Conservation (phyloP, 2,329 filamentous ascomycete genomes). For the Juglanconis sp. region DNA sequence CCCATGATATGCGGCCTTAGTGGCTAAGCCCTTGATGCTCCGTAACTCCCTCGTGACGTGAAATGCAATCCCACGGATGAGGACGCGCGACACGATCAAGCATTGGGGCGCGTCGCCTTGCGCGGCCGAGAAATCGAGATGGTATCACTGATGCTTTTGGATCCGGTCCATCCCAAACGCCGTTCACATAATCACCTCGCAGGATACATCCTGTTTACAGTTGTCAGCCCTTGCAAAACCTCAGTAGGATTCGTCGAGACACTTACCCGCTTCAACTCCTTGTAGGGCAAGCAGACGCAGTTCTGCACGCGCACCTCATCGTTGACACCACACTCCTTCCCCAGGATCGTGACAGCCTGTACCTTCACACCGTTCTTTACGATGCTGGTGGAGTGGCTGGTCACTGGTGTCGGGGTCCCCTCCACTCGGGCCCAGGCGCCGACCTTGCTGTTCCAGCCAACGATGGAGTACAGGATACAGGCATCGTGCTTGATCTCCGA, state of each 20-base stretch:
- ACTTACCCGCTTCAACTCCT: constrained; percentile 92
- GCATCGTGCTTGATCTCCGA: constrained; percentile 95
- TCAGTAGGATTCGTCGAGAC: not conserved
- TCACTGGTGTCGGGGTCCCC: constrained; percentile 83
- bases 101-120: not conserved
- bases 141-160: not conserved
- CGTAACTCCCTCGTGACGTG: not conserved
- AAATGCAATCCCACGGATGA: not conserved
- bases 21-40: not conserved
- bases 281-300: constrained; percentile 95
- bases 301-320: constrained; percentile 97
- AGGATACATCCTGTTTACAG: constrained; percentile 66
- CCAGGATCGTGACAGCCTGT: constrained; percentile 94
- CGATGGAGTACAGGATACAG: constrained; percentile 91
- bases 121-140: not conserved
- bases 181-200: constrained; percentile 76
- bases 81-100: not conserved
- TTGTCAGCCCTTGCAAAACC: not conserved
- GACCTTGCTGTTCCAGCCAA: constrained; percentile 93
- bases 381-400: constrained; percentile 88
- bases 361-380: constrained; percentile 98
- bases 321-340: constrained; percentile 90
- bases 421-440: constrained; percentile 98
- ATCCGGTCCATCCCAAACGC: not conserved
- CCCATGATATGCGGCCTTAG: not conserved